Evolutionary conservation across 2,329 filamentous ascomycete species (phyloP).

Genomic region (Diplodia intermedia): DNA sequence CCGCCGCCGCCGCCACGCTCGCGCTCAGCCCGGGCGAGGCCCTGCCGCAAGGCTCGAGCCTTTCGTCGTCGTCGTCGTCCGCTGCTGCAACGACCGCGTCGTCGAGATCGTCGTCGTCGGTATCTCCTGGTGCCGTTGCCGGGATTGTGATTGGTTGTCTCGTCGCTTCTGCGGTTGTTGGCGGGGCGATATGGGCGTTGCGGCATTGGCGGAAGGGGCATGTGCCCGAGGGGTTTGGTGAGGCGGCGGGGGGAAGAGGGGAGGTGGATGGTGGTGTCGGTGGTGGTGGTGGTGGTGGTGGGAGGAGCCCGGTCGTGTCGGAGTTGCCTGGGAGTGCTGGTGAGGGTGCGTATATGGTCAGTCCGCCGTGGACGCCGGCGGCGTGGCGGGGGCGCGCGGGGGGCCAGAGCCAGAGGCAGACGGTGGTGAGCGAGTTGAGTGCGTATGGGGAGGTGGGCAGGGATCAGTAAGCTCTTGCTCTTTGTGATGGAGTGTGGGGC

Average conservation of each 20-base stretch:
- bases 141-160: conserved; percentile 66
- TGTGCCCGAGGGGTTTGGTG: neutral
- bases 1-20: conserved; percentile 41
- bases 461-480: conserved; percentile 15
- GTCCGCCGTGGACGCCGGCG: neutral
- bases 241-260: too few species aligned
- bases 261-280: neutral
- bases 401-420: too few species aligned
- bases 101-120: neutral
- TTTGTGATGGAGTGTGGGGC: neutral
- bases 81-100: conserved; percentile 32
- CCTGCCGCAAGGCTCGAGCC: conserved; percentile 40
- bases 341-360: neutral
- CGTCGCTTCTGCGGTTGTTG: conserved; percentile 37
- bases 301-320: neutral
- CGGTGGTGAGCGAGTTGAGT: conserved; percentile 19
- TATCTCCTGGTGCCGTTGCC: conserved; percentile 50
- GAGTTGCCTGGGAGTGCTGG: neutral
- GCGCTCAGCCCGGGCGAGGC: conserved; percentile 46
- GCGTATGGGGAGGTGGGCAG: conserved; percentile 23
- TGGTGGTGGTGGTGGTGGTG: too few species aligned
- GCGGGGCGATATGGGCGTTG: conserved; percentile 42
- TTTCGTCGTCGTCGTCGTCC: conserved; percentile 18
- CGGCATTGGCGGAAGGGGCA: conserved; percentile 33
- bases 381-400: neutral